These are phyloP conservation scores for Xylariaceae sp. DNA, from an alignment of 2,329 filamentous ascomycete species.

Conservation along the genomic window DNA sequence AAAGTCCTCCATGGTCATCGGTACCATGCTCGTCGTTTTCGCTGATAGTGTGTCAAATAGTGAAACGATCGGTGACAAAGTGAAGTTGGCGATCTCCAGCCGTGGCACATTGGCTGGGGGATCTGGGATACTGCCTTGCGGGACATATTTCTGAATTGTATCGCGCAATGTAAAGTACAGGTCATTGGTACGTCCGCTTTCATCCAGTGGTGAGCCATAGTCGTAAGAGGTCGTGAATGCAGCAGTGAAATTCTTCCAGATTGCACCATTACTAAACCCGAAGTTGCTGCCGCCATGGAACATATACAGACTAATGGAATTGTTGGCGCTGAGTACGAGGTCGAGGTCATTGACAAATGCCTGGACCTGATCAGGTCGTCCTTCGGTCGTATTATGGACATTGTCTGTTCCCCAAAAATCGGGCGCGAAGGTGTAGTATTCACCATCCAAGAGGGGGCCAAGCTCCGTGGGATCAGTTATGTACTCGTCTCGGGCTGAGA, in stretches of 20 bases:
- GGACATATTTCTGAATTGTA: slow-evolving; percentile 34
- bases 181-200: slow-evolving; percentile 42
- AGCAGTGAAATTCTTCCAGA: slow-evolving; percentile 36
- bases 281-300: slow-evolving; percentile 50
- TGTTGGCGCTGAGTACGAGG: slow-evolving; percentile 32
- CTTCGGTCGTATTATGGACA: slow-evolving; percentile 30
- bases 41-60: slow-evolving; percentile 35
- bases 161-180: slow-evolving; percentile 38
- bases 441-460: slow-evolving; percentile 43
- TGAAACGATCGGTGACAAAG: slow-evolving; percentile 30
- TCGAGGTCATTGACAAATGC: slow-evolving; percentile 30
- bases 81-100: slow-evolving; percentile 31
- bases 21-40: slow-evolving; percentile 16
- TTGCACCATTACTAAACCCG: slow-evolving; percentile 41
- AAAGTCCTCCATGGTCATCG: slow-evolving; percentile 41
- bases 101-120: slow-evolving; percentile 30
- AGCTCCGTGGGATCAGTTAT: slow-evolving; percentile 37
- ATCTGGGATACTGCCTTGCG: slow-evolving; percentile 32
- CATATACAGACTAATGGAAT: slow-evolving; percentile 48
- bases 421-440: slow-evolving; percentile 42
- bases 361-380: slow-evolving; percentile 18
- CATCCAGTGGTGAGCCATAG: slow-evolving; percentile 45
- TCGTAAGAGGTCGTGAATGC: slow-evolving; percentile 45
- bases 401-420: slow-evolving; percentile 40
- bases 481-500: slow-evolving; percentile 37